Evolutionary conservation across 129 eudicot species (phyloP).

Genomic region (Centella asiatica): DNA sequence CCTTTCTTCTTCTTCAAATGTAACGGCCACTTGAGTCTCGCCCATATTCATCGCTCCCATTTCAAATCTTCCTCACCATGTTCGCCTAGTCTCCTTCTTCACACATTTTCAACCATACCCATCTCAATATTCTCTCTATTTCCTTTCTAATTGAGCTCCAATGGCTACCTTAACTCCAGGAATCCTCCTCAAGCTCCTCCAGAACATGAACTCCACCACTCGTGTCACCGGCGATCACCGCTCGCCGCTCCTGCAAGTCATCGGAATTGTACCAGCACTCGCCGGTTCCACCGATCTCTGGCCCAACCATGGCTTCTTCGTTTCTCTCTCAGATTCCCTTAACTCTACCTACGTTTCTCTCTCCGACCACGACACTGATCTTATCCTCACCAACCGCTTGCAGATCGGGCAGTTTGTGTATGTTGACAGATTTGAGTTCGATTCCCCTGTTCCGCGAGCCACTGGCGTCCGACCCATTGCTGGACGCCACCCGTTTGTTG

Average conservation of each 20-base stretch:
- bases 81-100: slow-evolving; percentile 11
- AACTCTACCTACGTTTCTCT: slow-evolving; percentile 88
- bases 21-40: background rate
- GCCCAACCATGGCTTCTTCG: slow-evolving; percentile 74
- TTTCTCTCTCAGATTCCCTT: slow-evolving; percentile 75
- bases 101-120: slow-evolving; percentile 6
- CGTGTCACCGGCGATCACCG: slow-evolving; percentile 89
- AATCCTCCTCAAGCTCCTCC: slow-evolving; percentile 79
- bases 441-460: slow-evolving; percentile 56
- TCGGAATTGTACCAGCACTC: slow-evolving; percentile 82
- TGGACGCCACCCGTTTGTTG: slow-evolving; percentile 75
- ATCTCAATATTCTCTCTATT: background rate
- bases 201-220: slow-evolving; percentile 59
- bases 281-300: slow-evolving; percentile 58
- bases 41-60: background rate
- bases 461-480: slow-evolving; percentile 59
- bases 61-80: background rate
- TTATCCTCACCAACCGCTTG: slow-evolving; percentile 70
- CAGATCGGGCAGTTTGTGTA: slow-evolving; percentile 88
- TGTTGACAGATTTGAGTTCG: slow-evolving; percentile 53
- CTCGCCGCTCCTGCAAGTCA: slow-evolving; percentile 81
- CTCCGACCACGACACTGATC: slow-evolving; percentile 70
- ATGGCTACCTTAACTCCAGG: slow-evolving; percentile 94
- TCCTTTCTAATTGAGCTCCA: slow-evolving; percentile 13
- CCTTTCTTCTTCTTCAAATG: too few species aligned